Evolutionary conservation across 805 yeast genomes (phyloP), one percentile per base, ranked within the genome.

Genomic region (Sungouiella thailandica): DNA sequence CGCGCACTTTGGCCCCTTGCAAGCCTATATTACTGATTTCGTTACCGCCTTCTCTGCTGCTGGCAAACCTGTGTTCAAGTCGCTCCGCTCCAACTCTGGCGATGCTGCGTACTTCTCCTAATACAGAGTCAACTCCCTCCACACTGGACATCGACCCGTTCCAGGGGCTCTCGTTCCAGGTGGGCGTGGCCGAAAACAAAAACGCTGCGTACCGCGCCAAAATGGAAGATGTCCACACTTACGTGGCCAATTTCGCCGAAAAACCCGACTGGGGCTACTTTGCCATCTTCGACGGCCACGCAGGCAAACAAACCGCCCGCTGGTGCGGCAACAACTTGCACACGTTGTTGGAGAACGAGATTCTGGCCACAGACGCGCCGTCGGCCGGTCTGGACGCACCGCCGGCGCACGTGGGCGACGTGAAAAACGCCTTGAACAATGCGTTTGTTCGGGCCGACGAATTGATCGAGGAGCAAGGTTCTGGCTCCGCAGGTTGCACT

Each of bases 201-300:
- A 93, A 93, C 58, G 59, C 76, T 10, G 76, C 82, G 43, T 89
- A 78, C 55, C 70, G 98, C 37, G 77, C 83, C 32, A 77, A 88
- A 18, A 90, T 90, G 98, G 98, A 90, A 55, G 98, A 90, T 57
- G 93, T 90, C 6, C 97, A 90, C 57, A 84, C 94, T 0, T 86
- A 83, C 49, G 87, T 88, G 25, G 88, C 93, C 45, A 88, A 89
- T 63, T 89, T 84, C 65, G 93, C 89, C n/a, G 95, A 86, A 47
- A 58, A 87, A 37, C 65, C 83, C 19, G 96, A 88, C 55, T 83
- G 95, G 83, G 97, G 96, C 2, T 90, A 85, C 55, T 88, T 90
- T 71, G 97, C 94, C 12, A 73, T 90, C 1, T 90, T 88, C 60
- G 98, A 90, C 59, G 98, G 98, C 8, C 98, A 90, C 61, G 97